A percentile compares a stretch with the other conserved stretches of the same genome.
Conservation (phyloP, 768 basidiomycete species). For the Boletus patriciae region DNA sequence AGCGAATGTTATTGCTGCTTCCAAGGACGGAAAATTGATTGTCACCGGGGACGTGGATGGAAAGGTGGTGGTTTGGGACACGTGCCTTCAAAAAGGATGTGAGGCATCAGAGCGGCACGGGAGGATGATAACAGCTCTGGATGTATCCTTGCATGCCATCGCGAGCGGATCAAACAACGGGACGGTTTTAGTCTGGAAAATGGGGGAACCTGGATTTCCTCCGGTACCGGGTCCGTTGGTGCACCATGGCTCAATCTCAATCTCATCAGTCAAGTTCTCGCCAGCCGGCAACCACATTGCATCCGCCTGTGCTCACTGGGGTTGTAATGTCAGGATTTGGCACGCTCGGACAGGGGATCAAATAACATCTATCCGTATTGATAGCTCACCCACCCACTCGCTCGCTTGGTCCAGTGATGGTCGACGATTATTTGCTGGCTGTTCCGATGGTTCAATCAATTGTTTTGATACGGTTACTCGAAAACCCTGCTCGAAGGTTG, state of each 20-base stretch:
- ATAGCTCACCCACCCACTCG: not conserved
- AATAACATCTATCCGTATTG: constrained; percentile 2
- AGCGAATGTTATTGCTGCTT: constrained; percentile 1
- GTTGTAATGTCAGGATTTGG: constrained; percentile 6
- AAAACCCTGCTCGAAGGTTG: not conserved
- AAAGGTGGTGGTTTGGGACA: constrained; percentile 5
- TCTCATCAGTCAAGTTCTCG: constrained; percentile 9
- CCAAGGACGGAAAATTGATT: constrained; percentile 10
- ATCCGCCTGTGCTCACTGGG: not conserved
- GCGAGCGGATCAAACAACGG: constrained; percentile 8
- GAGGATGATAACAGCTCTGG: constrained; percentile 1
- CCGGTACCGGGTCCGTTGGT: not conserved
- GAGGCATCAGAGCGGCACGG: not conserved
- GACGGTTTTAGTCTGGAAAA: not conserved
- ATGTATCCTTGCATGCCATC: constrained; percentile 4
- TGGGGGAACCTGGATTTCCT: not conserved
- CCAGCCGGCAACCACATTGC: constrained; percentile 6
- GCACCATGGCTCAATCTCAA: not conserved
- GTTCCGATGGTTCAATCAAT: constrained; percentile 4
- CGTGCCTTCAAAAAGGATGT: not conserved
- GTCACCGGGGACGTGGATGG: constrained; percentile 2
- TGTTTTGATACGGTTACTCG: not conserved
- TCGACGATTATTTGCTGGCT: constrained; percentile 10
- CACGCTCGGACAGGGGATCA: constrained; percentile 3
- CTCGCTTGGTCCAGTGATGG: constrained; percentile 10